phyloP scores from a whole-genome alignment of 768 basidiomycete species.

The Psilocybe azurescens region DNA sequence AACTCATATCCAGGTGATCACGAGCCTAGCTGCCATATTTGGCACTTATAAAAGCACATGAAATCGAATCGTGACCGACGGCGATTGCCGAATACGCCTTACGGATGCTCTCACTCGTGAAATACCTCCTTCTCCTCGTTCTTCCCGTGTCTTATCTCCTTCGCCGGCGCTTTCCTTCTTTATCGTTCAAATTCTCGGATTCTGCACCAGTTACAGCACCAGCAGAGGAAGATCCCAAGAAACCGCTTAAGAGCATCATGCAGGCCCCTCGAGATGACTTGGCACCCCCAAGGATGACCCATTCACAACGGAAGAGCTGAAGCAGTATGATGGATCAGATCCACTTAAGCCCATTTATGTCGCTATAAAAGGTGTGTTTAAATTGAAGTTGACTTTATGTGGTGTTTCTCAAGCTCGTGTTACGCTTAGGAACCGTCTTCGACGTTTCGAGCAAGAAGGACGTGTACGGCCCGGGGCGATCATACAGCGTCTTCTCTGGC shows the following conservation, averaged over 20 bases:
- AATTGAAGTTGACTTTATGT: neutral
- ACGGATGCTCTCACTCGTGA: slow-evolving; percentile 20
- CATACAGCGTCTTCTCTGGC: slow-evolving; percentile 89
- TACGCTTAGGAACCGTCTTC: slow-evolving; percentile 77
- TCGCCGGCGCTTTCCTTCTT: slow-evolving; percentile 17
- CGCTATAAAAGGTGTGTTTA: slow-evolving; percentile 81
- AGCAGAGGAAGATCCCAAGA: slow-evolving; percentile 32
- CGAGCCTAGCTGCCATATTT: neutral
- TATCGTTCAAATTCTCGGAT: neutral
- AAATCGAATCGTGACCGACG: neutral
- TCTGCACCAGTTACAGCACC: slow-evolving; percentile 13
- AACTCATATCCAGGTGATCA: too few species aligned
- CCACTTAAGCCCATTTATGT: slow-evolving; percentile 80
- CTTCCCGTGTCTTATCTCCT: slow-evolving; percentile 24
- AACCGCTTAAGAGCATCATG: slow-evolving; percentile 66
- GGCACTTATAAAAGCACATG: neutral
- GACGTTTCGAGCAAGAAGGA: slow-evolving; percentile 87
- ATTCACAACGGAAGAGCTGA: slow-evolving; percentile 72
- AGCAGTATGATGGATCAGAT: slow-evolving; percentile 72
- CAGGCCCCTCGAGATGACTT: slow-evolving; percentile 66
- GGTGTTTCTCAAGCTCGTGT: neutral
- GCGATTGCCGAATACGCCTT: slow-evolving; percentile 19
- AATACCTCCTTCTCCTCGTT: slow-evolving; percentile 22
- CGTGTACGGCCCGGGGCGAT: slow-evolving; percentile 84
- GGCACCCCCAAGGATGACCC: slow-evolving; percentile 78